These are phyloP conservation scores for Apostasia ramifera DNA, from an alignment of 106 monocot genomes.

Conservation along the genomic window DNA sequence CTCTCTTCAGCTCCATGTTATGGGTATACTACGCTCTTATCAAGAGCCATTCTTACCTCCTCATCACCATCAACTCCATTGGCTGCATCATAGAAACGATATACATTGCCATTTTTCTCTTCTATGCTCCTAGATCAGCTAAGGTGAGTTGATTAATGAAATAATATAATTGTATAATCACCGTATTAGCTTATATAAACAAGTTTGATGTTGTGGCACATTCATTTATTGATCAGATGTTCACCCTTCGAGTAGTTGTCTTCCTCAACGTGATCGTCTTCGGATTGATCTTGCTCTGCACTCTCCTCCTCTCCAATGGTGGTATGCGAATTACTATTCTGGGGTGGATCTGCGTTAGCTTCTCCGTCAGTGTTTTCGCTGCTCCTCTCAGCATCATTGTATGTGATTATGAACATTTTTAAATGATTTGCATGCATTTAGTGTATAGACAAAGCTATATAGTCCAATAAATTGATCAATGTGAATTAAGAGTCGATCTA, in stretches of 20 bases:
- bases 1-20: slow-evolving; percentile 63
- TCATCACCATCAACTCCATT: slow-evolving; percentile 62
- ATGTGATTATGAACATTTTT: background rate
- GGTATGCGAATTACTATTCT: slow-evolving; percentile 12
- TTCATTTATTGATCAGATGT: slow-evolving; percentile 19
- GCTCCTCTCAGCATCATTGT: slow-evolving; percentile 66
- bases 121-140: slow-evolving; percentile 26
- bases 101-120: slow-evolving; percentile 52
- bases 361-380: slow-evolving; percentile 49
- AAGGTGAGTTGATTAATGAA: background rate
- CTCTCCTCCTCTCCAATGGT: slow-evolving; percentile 27
- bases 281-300: slow-evolving; percentile 30
- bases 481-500: too few relatives aligned
- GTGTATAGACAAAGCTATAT: background rate
- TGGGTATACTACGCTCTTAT: slow-evolving; percentile 65
- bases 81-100: slow-evolving; percentile 60
- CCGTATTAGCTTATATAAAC: too few relatives aligned
- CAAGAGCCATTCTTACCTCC: slow-evolving; percentile 34
- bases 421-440: background rate
- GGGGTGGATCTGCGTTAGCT: slow-evolving; percentile 50
- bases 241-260: slow-evolving; percentile 22
- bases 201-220: too few relatives aligned
- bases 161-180: too few relatives aligned
- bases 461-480: too few relatives aligned
- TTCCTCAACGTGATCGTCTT: slow-evolving; percentile 42